Evolutionary conservation across 1,284 basidiomycete species (phyloP), one percentile per base, ranked within the genome.

Genomic region (Moniliella sp.): DNA sequence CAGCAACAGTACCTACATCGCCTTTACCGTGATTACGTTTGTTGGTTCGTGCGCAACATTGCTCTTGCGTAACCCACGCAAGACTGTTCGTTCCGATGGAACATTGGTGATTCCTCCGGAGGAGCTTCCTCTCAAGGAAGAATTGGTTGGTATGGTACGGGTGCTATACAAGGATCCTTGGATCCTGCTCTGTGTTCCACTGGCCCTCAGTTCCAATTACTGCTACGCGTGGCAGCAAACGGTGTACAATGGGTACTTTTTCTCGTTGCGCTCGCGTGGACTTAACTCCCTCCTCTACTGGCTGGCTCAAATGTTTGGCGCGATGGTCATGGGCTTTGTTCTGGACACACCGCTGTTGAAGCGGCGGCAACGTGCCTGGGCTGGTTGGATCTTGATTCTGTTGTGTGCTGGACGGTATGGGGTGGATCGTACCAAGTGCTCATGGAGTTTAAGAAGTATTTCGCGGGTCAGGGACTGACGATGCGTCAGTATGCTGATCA

Each of bases 281-380:
- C 61, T 64, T 42, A 62, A 62, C 48, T 48, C 46, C 10, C 39
- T 63, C 4, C 44, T 62, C n/a, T 64, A 64, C 46, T 65, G 61
- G 61, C 41, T 52, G 5, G 49, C 54, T 17, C 61, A 63, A 35
- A 56, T 62, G 37, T 35, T 55, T 2, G 49, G 45, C 8, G 42
- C 43, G 15, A 18, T 47, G 15, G 25, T 41, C 15, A 31, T 57
- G n/a, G 52, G 50, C 15, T 39, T 42, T 33, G 18, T 52, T 8
- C 37, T 48, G 14, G 50, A 50, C 39, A 39, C 33, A 27, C 40
- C 41, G 32, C 31, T 27, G 21, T 30, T 51, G 30, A 38, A 42
- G 11, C 39, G 52, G 9, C 34, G 30, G 17, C 35, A 32, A 18
- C 40, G 54, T 14, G 45, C 52, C 5, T 46, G 43, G 41, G 19